These are phyloP conservation scores for Ballota nigra DNA, from an alignment of 257 asterid genomes.

Conservation along the genomic window DNA sequence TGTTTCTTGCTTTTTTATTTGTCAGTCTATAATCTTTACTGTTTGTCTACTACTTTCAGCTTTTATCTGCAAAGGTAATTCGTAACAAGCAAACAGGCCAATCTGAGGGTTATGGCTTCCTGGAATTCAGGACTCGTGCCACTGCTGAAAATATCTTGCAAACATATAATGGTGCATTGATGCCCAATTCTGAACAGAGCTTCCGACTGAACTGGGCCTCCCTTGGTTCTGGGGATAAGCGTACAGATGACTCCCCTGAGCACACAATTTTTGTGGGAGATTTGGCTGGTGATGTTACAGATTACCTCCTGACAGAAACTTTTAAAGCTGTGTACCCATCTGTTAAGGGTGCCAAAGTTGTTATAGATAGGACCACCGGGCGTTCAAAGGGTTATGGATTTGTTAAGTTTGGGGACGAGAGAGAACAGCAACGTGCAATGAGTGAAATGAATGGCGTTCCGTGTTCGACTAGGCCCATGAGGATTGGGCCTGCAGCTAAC, in stretches of 20 bases:
- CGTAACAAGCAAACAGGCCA: conserved; percentile 71
- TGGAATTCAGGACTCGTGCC: conserved; percentile 70
- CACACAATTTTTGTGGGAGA: conserved; percentile 83
- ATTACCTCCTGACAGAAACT: conserved; percentile 64
- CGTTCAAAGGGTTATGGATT: conserved; percentile 92
- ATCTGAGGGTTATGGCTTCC: conserved; percentile 86
- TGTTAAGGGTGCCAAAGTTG: conserved; percentile 85
- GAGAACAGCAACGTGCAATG: conserved; percentile 82
- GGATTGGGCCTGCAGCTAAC: conserved; percentile 87
- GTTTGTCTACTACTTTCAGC: conserved; percentile 39
- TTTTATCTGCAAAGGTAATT: conserved; percentile 61
- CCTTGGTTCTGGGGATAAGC: conserved; percentile 77
- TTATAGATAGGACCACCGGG: conserved; percentile 72
- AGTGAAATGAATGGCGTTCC: conserved; percentile 78
- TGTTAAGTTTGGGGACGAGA: conserved; percentile 77
- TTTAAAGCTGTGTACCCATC: conserved; percentile 61
- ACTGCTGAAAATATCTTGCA: conserved; percentile 65
- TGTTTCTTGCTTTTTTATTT: background rate
- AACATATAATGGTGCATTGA: conserved; percentile 56
- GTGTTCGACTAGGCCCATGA: conserved; percentile 85
- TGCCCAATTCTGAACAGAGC: conserved; percentile 66
- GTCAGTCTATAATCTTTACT: background rate
- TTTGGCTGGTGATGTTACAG: conserved; percentile 86
- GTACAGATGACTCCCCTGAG: conserved; percentile 71
- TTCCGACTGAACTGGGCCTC: conserved; percentile 84